Base-by-base conservation (phyloP, 2,329 filamentous ascomycete genomes). In the Celoporthe dispersa region DNA sequence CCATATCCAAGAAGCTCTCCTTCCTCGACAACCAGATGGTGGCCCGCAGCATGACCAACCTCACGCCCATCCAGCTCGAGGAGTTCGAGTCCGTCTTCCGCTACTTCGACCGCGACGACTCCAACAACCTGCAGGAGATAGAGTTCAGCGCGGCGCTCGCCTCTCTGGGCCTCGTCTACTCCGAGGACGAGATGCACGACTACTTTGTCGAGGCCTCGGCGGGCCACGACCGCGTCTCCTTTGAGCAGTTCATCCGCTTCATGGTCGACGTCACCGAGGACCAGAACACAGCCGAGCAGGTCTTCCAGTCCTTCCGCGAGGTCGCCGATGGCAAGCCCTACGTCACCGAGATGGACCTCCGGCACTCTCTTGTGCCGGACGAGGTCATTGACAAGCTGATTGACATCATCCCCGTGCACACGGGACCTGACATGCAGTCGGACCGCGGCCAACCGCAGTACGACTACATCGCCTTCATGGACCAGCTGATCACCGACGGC, bases 201-300 rank as follows among this genome's bases (percentile, higher is more conserved):
- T 95, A 95, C 75, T 99, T 98, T 81, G 78, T 92, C 65, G 92
- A 95, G 67, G 97, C 94, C n/a, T 94, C 93, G 73, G 89, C 88
- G 51, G 94, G 90, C 48, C 88, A 85, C 74, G 92, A 91, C 80
- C 88, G 92, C 74, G 96, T 99, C 66, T 96, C 93, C 5, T 99
- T 99, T 78, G 96, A 99, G 83, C 95, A 98, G 81, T 99, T 99
- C 78, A 99, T 99, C 79, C 91, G 93, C 53, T 99, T 99, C 86
- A 99, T 99, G 96, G 96, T 99, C 63, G 94, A 97, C 75, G 96
- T 98, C 64, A 99, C 96, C 16, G 96, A 99, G 81, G 96, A 99
- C 78, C 96, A 99, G 82, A 98, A 99, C 80, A 98, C 94, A 4
- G 96, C 96, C 16, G 96, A 98, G 81, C 96, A 99, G 80, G 96